Conservation (phyloP, 2,329 filamentous ascomycete genomes). For the Botrytis cinerea region DNA sequence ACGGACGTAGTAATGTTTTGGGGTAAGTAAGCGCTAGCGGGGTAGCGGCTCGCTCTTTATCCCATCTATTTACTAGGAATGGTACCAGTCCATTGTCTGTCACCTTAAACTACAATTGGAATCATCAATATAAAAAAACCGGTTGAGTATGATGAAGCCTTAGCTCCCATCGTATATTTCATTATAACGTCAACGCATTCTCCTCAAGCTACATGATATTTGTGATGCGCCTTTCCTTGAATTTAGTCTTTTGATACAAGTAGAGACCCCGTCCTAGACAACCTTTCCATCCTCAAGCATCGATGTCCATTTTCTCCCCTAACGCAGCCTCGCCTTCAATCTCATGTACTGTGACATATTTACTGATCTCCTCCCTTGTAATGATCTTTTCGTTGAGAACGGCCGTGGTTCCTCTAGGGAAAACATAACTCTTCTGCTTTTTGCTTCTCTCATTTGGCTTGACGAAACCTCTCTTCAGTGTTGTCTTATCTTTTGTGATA, state of each 20-base stretch:
- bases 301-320: conserved; percentile 69
- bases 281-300: conserved; percentile 48
- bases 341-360: conserved; percentile 91
- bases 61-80: background rate
- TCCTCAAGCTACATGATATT: conserved; percentile 31
- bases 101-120: background rate
- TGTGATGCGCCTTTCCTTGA: conserved; percentile 24
- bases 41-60: conserved; percentile 10
- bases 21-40: background rate
- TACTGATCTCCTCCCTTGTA: conserved; percentile 87
- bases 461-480: conserved; percentile 87
- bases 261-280: conserved; percentile 13
- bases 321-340: conserved; percentile 59
- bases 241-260: conserved; percentile 23
- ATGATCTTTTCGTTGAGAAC: conserved; percentile 96
- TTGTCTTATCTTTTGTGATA: conserved; percentile 94
- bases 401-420: conserved; percentile 88
- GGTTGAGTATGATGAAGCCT: background rate
- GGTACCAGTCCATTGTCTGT: background rate
- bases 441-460: conserved; percentile 87
- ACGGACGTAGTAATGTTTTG: conserved; percentile 1
- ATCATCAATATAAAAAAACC: background rate
- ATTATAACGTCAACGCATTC: conserved; percentile 18
- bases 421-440: conserved; percentile 93
- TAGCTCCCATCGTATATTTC: conserved; percentile 8